Evolutionary conservation across 371 early-diverging fungal genomes (phyloP).

Genomic region (Capillidium heterosporum): DNA sequence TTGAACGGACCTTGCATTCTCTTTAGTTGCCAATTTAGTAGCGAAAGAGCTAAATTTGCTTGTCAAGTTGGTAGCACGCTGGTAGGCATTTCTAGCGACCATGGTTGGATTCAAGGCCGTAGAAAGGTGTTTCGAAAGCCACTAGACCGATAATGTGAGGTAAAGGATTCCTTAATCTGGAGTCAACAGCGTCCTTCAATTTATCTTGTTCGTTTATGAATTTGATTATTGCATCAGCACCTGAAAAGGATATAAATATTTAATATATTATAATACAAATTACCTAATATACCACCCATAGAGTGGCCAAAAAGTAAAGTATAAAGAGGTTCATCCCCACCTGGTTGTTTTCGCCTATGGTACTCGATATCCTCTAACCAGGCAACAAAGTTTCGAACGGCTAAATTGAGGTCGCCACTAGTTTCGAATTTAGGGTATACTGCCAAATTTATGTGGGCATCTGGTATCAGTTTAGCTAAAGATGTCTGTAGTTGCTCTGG

Average conservation of each 20-base stretch:
- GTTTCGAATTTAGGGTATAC: slow-evolving; percentile 11
- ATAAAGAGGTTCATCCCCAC: neutral
- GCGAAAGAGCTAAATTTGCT: neutral
- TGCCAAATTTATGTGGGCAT: slow-evolving; percentile 1
- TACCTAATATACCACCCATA: slow-evolving; percentile 14
- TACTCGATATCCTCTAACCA: slow-evolving; percentile 6
- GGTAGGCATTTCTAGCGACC: neutral
- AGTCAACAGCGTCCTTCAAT: neutral
- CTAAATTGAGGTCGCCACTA: slow-evolving; percentile 7
- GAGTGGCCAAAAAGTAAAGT: slow-evolving; percentile 10
- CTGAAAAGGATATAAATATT: neutral
- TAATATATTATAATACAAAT: neutral
- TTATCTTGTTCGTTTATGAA: neutral
- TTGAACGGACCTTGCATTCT: neutral
- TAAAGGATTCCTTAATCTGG: neutral
- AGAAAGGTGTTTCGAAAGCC: slow-evolving; percentile 11
- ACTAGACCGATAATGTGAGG: slow-evolving; percentile 8
- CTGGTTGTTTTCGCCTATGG: neutral
- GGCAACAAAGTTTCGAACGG: slow-evolving; percentile 6
- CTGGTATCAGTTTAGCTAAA: neutral
- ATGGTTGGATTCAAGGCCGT: slow-evolving; percentile 5
- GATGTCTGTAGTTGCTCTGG: slow-evolving; percentile 3
- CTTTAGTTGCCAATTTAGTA: neutral
- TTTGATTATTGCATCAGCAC: slow-evolving; percentile 6
- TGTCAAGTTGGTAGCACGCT: neutral